phyloP scores from a whole-genome alignment of 345 rosid species.

The Melaleuca quinquenervia region DNA sequence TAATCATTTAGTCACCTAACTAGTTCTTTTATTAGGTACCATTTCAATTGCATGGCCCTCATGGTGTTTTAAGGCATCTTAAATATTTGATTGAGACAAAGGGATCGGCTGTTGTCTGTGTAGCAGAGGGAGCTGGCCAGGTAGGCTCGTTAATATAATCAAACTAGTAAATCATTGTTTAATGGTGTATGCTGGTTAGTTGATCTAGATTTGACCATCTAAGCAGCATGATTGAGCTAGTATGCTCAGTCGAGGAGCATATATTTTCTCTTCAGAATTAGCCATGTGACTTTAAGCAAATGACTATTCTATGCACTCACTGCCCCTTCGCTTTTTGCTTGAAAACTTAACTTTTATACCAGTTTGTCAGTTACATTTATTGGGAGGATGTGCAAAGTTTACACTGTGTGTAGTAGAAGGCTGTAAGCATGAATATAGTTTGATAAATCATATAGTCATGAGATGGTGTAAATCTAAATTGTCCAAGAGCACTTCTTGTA shows the following conservation, averaged over 20 bases:
- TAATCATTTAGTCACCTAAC: background rate
- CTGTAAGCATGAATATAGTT: background rate
- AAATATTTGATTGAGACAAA: conserved; percentile 86
- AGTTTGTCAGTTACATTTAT: background rate
- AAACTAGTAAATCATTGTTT: background rate
- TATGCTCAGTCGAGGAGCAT: background rate
- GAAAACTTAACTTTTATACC: background rate
- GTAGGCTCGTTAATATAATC: conserved; percentile 12
- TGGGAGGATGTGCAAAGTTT: background rate
- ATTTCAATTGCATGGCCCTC: conserved; percentile 76
- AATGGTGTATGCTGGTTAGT: background rate
- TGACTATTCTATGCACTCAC: background rate
- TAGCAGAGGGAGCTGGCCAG: conserved; percentile 99
- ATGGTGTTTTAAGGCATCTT: conserved; percentile 82
- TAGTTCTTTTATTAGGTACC: conserved; percentile 43
- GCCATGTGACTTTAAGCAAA: background rate
- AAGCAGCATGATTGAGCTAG: background rate
- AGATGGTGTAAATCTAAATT: background rate
- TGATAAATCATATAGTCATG: background rate
- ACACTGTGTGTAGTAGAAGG: background rate
- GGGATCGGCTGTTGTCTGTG: conserved; percentile 95
- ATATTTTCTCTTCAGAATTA: background rate
- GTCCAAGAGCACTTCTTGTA: background rate
- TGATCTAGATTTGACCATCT: background rate
- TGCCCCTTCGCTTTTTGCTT: background rate